Evolutionary conservation across 306 rosid species (phyloP), one percentile per base, ranked within the genome.

Genomic region (Astragalus glycyphyllos): DNA sequence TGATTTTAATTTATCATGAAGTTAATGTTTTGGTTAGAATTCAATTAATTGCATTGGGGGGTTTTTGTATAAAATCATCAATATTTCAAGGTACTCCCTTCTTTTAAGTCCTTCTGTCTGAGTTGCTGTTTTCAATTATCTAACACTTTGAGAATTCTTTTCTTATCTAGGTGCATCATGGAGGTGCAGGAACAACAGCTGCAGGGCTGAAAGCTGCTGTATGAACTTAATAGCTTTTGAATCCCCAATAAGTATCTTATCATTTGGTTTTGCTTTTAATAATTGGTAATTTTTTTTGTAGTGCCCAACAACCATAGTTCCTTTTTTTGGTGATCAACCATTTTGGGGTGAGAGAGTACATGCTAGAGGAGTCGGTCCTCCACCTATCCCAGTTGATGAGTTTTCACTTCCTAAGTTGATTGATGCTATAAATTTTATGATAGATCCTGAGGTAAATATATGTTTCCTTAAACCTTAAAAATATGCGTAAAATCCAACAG

Each of bases 101-200:
- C 56, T 70, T 40, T 45, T 37, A n/a, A 15, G 7, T 69, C 32
- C 26, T 45, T 14, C 2, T 13, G 8, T 51, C 53, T 63, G 58
- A 23, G 34, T 46, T 17, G 17, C 2, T 40, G 10, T 13, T 59
- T 68, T 69, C 17, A 57, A 12, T 70, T 13, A 26, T 70, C 45
- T 6, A 29, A 31, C 29, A 14, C 57, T 38, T 26, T 26, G 31
- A 26, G 6, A 8, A 79, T 62, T 15, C 13, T 79, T 76, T 78
- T 17, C 71, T 20, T 32, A 65, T 74, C 55, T 84, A 91, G 99
- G 96, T 95, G 77, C 99, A 95, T 85, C 99, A 95, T 61, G 99
- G 99, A 58, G 99, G 99, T 73, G 99, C 99, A 69, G 99, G 99
- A 84, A 95, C 99, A n/a, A 95, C 99, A 40, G 99, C 99, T 76